These are phyloP conservation scores for Emericellopsis cladophorae DNA, from an alignment of 2,329 filamentous ascomycete species.

Conservation along the genomic window DNA sequence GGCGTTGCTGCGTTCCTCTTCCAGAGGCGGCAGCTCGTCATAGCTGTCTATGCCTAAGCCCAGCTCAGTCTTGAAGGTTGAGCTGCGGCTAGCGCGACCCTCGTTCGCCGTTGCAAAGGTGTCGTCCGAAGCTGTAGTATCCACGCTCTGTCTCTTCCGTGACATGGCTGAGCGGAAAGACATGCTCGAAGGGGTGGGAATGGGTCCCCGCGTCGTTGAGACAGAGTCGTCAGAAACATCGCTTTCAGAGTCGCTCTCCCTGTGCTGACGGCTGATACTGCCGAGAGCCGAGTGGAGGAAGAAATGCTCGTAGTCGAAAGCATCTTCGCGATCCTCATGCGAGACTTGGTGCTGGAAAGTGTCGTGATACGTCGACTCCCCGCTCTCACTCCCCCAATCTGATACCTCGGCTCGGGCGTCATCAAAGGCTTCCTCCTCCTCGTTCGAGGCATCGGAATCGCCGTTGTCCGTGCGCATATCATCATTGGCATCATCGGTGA, in stretches of 20 bases:
- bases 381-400: constrained; percentile 46
- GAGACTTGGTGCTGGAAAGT: constrained; percentile 48
- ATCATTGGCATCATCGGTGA: constrained; percentile 21
- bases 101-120: constrained; percentile 47
- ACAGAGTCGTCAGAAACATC: constrained; percentile 47
- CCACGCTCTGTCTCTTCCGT: constrained; percentile 28
- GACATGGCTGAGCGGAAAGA: constrained; percentile 5
- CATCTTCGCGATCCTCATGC: constrained; percentile 87
- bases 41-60: constrained; percentile 2
- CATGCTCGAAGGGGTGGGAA: constrained; percentile 7
- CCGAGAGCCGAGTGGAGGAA: constrained; percentile 89
- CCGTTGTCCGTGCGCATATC: constrained; percentile 26
- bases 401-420: constrained; percentile 5
- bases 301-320: constrained; percentile 94
- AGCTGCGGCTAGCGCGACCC: constrained; percentile 26
- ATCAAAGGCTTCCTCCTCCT: too few species aligned
- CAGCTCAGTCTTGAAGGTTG: constrained; percentile 8
- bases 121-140: constrained; percentile 36
- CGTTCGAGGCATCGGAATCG: background rate
- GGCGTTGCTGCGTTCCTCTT: constrained; percentile 5
- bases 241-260: constrained; percentile 31
- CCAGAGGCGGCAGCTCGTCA: constrained; percentile 1
- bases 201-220: constrained; percentile 43
- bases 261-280: constrained; percentile 41
- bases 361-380: constrained; percentile 52